phyloP scores from a whole-genome alignment of 768 basidiomycete genomes.

The Astraeus odoratus region DNA sequence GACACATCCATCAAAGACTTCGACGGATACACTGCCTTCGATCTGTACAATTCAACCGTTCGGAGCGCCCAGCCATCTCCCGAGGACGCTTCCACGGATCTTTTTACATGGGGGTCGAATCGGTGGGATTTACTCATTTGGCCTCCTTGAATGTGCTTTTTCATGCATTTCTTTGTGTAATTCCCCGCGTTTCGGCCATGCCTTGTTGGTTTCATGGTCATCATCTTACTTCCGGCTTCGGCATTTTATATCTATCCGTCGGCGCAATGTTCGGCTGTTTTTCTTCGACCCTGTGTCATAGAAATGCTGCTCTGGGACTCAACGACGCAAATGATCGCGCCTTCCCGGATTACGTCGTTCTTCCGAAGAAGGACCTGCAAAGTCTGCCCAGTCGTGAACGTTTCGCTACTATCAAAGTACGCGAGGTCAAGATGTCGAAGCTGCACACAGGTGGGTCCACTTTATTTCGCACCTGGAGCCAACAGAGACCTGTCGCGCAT shows the following conservation, averaged over 20 bases:
- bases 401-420: slow-evolving; percentile 58
- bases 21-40: slow-evolving; percentile 89
- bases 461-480: no score
- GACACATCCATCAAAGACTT: slow-evolving; percentile 69
- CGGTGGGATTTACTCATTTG: no score
- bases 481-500: no score
- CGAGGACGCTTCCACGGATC: slow-evolving; percentile 39
- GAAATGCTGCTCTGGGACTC: slow-evolving; percentile 85
- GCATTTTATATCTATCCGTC: no score
- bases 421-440: slow-evolving; percentile 73
- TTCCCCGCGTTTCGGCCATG: no score
- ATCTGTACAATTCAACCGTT: slow-evolving; percentile 88
- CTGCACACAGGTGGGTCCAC: slow-evolving; percentile 68
- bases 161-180: no score
- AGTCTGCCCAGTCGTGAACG: slow-evolving; percentile 27
- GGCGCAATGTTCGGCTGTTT: no score
- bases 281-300: slow-evolving; percentile 24
- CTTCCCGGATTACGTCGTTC: slow-evolving; percentile 68
- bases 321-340: slow-evolving; percentile 73
- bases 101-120: slow-evolving; percentile 88
- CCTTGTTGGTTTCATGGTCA: no score
- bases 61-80: slow-evolving; percentile 56
- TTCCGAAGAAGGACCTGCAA: slow-evolving; percentile 25
- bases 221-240: no score
- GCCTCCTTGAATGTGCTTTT: no score